Evolutionary conservation across 495 filamentous ascomycete genomes (phyloP).

Genomic region (Podospora sp.): DNA sequence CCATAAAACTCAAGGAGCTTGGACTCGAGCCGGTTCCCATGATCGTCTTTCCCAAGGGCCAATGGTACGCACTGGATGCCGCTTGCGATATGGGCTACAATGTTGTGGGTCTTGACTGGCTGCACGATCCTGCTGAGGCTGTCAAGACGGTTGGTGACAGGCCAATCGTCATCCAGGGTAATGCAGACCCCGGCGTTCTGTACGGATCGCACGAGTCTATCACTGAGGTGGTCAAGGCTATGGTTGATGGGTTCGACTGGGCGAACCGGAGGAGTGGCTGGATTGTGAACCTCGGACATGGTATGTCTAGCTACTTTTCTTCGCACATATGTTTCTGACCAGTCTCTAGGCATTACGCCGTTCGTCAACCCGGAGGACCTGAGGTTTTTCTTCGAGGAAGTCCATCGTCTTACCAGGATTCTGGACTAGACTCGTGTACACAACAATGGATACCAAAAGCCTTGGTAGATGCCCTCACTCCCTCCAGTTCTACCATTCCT

Average conservation of each 20-base stretch:
- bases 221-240: constrained; percentile 73
- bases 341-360: constrained; percentile 75
- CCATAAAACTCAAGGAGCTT: constrained; percentile 68
- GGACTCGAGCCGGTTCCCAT: constrained; percentile 83
- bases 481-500: neutral
- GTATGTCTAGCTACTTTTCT: constrained; percentile 49
- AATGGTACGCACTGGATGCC: constrained; percentile 92
- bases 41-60: constrained; percentile 99
- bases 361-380: constrained; percentile 90
- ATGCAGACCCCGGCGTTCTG: constrained; percentile 90
- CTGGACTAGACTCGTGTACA: neutral
- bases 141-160: constrained; percentile 73
- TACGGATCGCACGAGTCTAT: constrained; percentile 84
- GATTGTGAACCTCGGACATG: constrained; percentile 91
- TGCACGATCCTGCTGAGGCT: constrained; percentile 85
- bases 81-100: constrained; percentile 88
- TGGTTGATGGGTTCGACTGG: constrained; percentile 81
- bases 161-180: constrained; percentile 80
- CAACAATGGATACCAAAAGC: neutral
- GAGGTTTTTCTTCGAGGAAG: constrained; percentile 90
- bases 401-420: constrained; percentile 66
- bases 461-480: neutral
- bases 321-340: neutral
- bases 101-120: constrained; percentile 92
- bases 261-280: constrained; percentile 56